phyloP scores from a whole-genome alignment of 495 filamentous ascomycete genomes.

The Recurvomyces mirabilis region DNA sequence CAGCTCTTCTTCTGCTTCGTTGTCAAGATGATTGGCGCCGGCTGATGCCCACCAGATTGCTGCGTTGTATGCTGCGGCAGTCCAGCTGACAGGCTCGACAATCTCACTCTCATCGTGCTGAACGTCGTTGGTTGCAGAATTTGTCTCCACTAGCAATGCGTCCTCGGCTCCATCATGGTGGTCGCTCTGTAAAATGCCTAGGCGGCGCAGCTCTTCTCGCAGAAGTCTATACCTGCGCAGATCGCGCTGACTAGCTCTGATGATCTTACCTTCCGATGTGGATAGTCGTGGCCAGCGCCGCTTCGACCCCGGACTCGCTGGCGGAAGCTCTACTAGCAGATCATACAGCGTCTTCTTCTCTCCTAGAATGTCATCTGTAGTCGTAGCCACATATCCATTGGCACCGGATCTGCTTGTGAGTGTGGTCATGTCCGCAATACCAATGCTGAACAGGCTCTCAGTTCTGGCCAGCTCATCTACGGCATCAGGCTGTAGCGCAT shows the following conservation, averaged over 20 bases:
- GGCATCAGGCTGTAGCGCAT: conserved; percentile 50
- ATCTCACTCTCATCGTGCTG: conserved; percentile 34
- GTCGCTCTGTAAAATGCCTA: conserved; percentile 27
- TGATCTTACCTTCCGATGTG: conserved; percentile 41
- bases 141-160: conserved; percentile 22
- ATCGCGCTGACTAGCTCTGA: conserved; percentile 90
- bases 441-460: conserved; percentile 79
- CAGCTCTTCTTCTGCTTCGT: conserved; percentile 30
- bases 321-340: conserved; percentile 64
- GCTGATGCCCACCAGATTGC: conserved; percentile 99
- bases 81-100: conserved; percentile 75
- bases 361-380: conserved; percentile 80
- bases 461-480: conserved; percentile 47
- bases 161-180: conserved; percentile 13
- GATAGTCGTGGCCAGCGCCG: conserved; percentile 69
- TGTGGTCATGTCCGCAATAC: conserved; percentile 82
- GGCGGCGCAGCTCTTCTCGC: conserved; percentile 50
- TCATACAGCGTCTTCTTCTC: conserved; percentile 83
- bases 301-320: conserved; percentile 28
- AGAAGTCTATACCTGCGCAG: conserved; percentile 66
- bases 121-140: background rate
- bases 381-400: conserved; percentile 70
- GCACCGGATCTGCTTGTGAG: conserved; percentile 47
- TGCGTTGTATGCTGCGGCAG: conserved; percentile 73
- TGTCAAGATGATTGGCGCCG: conserved; percentile 54